These are phyloP conservation scores for Penicillium flavigenum DNA, from an alignment of 495 filamentous ascomycete genomes.

Conservation along the genomic window DNA sequence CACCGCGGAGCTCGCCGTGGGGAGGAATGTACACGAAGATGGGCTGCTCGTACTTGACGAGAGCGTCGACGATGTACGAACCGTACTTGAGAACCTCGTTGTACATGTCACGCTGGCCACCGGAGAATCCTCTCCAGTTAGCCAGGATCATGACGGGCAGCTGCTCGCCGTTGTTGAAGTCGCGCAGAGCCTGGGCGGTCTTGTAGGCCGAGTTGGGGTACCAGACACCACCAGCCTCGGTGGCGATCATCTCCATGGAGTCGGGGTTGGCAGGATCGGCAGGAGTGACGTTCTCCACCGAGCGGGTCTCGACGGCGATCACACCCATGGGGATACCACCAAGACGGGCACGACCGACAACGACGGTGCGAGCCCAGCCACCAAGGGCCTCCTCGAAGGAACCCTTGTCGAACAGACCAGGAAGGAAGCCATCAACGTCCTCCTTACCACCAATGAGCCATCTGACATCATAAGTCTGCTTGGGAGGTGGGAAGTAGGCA, in stretches of 20 bases:
- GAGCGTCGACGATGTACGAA: conserved; percentile 95
- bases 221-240: conserved; percentile 98
- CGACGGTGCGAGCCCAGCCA: conserved; percentile 95
- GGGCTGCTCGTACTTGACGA: conserved; percentile 97
- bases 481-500: conserved; percentile 77
- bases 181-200: conserved; percentile 95
- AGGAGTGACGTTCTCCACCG: conserved; percentile 93
- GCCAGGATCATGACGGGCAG: conserved; percentile 97
- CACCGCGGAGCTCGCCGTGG: conserved; percentile 94
- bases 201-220: conserved; percentile 99
- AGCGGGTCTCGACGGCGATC: conserved; percentile 93
- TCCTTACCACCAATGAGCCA: conserved; percentile 91
- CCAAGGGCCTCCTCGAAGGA: conserved; percentile 97
- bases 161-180: conserved; percentile 99
- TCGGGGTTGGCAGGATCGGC: conserved; percentile 99
- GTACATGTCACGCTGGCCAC: conserved; percentile 99
- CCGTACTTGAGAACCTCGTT: conserved; percentile 99
- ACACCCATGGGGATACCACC: conserved; percentile 99
- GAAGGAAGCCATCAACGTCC: conserved; percentile 81
- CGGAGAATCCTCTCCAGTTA: conserved; percentile 99
- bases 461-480: conserved; percentile 89
- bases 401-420: conserved; percentile 91
- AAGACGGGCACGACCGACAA: conserved; percentile 93
- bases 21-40: conserved; percentile 99
- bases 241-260: conserved; percentile 89